Evolutionary conservation across 1,284 basidiomycete species (phyloP).

Genomic region (Phellinidium pouzarii): DNA sequence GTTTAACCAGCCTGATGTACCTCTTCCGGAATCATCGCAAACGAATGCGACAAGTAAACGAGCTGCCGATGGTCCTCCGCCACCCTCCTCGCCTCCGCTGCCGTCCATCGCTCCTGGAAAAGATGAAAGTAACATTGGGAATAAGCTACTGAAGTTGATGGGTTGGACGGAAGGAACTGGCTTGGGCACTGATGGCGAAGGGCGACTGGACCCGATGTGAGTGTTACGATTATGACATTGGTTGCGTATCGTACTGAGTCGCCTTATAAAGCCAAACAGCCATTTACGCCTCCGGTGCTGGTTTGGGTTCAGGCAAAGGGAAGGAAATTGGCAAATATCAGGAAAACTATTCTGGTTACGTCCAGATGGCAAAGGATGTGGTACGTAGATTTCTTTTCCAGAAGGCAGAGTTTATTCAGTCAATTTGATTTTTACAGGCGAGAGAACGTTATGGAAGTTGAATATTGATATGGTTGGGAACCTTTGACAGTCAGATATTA

Average conservation of each 20-base stretch:
- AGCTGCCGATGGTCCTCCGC: slow-evolving; percentile 55
- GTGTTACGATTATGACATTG: slow-evolving; percentile 24
- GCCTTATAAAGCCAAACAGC: slow-evolving; percentile 54
- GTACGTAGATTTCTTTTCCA: slow-evolving; percentile 27
- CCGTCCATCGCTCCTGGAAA: slow-evolving; percentile 58
- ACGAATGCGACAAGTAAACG: slow-evolving; percentile 38
- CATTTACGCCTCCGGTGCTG: slow-evolving; percentile 80
- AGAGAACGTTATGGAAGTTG: slow-evolving; percentile 34
- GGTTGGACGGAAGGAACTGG: slow-evolving; percentile 91
- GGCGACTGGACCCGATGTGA: slow-evolving; percentile 80
- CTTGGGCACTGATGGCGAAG: slow-evolving; percentile 72
- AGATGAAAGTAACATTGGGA: slow-evolving; percentile 80
- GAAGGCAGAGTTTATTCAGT: slow-evolving; percentile 24
- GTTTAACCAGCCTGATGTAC: slow-evolving; percentile 85
- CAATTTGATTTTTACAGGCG: slow-evolving; percentile 33
- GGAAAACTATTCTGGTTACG: slow-evolving; percentile 66
- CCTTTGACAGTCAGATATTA: too few species aligned
- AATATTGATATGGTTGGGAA: too few species aligned
- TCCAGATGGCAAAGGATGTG: slow-evolving; percentile 65
- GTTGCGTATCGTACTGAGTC: slow-evolving; percentile 14
- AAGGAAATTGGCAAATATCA: slow-evolving; percentile 74
- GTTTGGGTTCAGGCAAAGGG: slow-evolving; percentile 83
- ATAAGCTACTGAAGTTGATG: slow-evolving; percentile 91
- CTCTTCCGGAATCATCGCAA: slow-evolving; percentile 46
- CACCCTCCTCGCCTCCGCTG: slow-evolving; percentile 56